A percentile compares a stretch with the other conserved stretches of the same genome.
These are phyloP conservation scores for Entoloma clypeatum DNA, from an alignment of 1,284 basidiomycete species.

Conservation along the genomic window DNA sequence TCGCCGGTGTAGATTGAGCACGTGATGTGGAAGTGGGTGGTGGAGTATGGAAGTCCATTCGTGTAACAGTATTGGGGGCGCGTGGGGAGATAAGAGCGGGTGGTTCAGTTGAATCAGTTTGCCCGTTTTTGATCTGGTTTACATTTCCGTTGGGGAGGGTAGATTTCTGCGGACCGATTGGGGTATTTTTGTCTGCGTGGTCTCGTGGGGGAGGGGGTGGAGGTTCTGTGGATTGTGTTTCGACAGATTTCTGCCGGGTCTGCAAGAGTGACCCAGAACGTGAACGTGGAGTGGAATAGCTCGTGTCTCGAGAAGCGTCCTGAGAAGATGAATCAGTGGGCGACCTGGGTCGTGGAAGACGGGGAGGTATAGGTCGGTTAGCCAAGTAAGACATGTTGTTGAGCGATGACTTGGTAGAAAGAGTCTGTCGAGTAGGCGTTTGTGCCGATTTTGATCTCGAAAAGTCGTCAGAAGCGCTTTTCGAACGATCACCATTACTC, in stretches of 20 bases:
- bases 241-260: constrained; percentile 6
- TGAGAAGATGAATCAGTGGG: constrained; percentile 40
- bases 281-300: constrained; percentile 12
- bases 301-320: constrained; percentile 24
- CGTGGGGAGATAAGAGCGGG: no score
- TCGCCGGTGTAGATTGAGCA: constrained; percentile 23
- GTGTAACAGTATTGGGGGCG: no score
- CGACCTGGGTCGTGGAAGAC: constrained; percentile 39
- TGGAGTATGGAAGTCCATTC: no score
- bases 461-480: constrained; percentile 27
- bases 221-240: constrained; percentile 6
- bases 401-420: constrained; percentile 32
- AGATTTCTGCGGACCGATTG: no score
- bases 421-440: constrained; percentile 22
- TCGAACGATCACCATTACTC: constrained; percentile 46
- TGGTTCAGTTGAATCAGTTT: no score
- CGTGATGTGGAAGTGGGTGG: no score
- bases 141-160: no score
- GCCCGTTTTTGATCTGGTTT: no score
- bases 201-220: constrained; percentile 12
- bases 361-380: constrained; percentile 55
- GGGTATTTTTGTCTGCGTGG: no score
- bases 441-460: constrained; percentile 21
- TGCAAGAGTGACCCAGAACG: constrained; percentile 17
- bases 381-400: constrained; percentile 46